Base-by-base conservation (phyloP, 1,284 basidiomycete species). In the Pseudozyma sp. region DNA sequence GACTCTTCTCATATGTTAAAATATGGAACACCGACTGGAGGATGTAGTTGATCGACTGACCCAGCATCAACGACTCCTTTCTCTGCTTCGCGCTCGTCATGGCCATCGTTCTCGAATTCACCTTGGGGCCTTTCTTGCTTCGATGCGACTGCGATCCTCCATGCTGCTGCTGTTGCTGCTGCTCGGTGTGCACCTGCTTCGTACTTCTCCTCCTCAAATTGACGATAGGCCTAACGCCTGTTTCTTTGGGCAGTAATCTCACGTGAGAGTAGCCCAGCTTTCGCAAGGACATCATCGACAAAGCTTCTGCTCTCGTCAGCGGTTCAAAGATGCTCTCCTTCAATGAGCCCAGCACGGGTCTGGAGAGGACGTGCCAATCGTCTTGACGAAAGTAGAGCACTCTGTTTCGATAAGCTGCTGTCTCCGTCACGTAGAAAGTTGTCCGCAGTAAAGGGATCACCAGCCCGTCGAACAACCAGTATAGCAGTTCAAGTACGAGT, bases 361-460 rank as follows among this genome's bases (percentile, higher is more conserved):
- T 86, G 59, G 93, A 95, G 5, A 97, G 88, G 2, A 86, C 87
- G 21, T 58, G 87, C 97, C 97, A 99, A 76, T 96, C 94, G 62
- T 95, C 94, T 63, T 97, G 94, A 9, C 94, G 89, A 82, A 97
- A 99, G 85, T 96, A 99, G 0, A 98, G 87, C 0, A 95, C 89
- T 54, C 90, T 90, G 75, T 96, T 93, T n/a, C 92, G 89, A 75
- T 92, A 94, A 1, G 91, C 92, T 6, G 92, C 91, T 0, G 95
- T 94, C 77, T 99, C 94, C 0, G 97, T 99, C 44, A 93, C 89
- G 84, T 97, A 98, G 86, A 98, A 99, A 0, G 92, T 92, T 0
- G 93, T 94, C 93, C 90, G 91, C 13, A 99, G 85, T 4, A 99
- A 86, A 0, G 92, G 90, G 3, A 93, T 86, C 7, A 99, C 82